Base-by-base conservation (phyloP, 2,329 filamentous ascomycete genomes). In the Purpureocillium takamizusanense region DNA sequence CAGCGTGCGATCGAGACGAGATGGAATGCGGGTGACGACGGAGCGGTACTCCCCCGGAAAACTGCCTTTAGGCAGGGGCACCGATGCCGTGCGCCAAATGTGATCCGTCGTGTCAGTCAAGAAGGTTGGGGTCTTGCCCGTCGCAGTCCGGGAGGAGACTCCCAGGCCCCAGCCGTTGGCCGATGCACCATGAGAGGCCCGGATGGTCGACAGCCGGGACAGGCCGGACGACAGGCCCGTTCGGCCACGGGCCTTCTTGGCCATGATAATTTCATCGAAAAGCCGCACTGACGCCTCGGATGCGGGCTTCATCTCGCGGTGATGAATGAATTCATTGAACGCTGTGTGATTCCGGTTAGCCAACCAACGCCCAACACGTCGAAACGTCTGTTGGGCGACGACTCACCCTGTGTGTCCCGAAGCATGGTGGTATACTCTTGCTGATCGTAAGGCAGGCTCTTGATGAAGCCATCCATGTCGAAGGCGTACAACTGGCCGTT, bases 321-420 rank as follows among this genome's bases (percentile, higher is more conserved):
- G 83, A 52, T 90, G 83, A 44, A 92, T 84, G 57, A 92, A 92
- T 57, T 90, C 84, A 48, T 87, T 87, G 56, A 89, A 87, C 35
- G 51, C 55, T 57, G 38, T 10, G 21, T 10, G 21, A 25, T 25
- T 5, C 21, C 21, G 5, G 21, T 25, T 25, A 25, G 21, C 21
- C 21, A 25, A 25, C 21, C 21, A 25, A 25, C 21, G 10, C 21
- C 21, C 21, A 25, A 25, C 21, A 25, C 21, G 21, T 46, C 35
- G 30, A 14, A 25, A 18, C 15, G 11, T 14, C 33, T 35, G 31
- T 40, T 30, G 25, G 7, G 21, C 14, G 29, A 23, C 9, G 17
- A 52, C 63, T 49, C 67, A 81, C 78, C 73, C 67, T 82, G 78
- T 14, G 78, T 82, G 45, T 82, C 76, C 48, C 73, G 72, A 66